Percentiles rank a stretch among this genome's conserved stretches.
Conservation (phyloP, 2,329 filamentous ascomycete species). For the Phoma sp. region DNA sequence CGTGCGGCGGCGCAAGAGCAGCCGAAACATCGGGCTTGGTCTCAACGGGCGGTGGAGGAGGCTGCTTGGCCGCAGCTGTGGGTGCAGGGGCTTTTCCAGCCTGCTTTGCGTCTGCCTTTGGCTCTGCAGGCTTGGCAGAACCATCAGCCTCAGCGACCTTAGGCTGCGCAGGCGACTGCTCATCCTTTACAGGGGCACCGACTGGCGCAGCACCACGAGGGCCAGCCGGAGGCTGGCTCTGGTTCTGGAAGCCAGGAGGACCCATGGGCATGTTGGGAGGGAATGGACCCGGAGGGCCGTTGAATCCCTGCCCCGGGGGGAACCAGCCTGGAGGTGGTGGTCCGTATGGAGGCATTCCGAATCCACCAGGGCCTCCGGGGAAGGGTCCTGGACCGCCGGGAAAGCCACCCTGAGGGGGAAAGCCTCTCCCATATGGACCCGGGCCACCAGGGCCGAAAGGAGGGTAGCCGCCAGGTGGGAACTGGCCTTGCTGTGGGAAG, state of each 20-base stretch:
- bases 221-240: constrained; percentile 49
- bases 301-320: constrained; percentile 77
- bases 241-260: constrained; percentile 57
- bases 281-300: constrained; percentile 70
- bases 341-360: constrained; percentile 75
- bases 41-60: constrained; percentile 69
- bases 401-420: constrained; percentile 56
- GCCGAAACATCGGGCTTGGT: constrained; percentile 70
- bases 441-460: constrained; percentile 50
- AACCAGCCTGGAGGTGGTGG: constrained; percentile 75
- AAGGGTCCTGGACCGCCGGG: constrained; percentile 51
- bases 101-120: constrained; percentile 59
- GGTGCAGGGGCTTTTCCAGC: constrained; percentile 39
- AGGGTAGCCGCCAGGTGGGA: constrained; percentile 50
- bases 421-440: constrained; percentile 50
- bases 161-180: constrained; percentile 37
- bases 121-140: constrained; percentile 58
- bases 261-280: constrained; percentile 66
- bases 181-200: constrained; percentile 38
- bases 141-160: constrained; percentile 55
- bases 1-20: constrained; percentile 60
- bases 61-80: constrained; percentile 54
- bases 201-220: constrained; percentile 43
- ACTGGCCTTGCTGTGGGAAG: constrained; percentile 51
- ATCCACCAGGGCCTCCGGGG: constrained; percentile 62